phyloP scores from a whole-genome alignment of 2,329 filamentous ascomycete genomes.

The Dactylonectria macrodidyma region DNA sequence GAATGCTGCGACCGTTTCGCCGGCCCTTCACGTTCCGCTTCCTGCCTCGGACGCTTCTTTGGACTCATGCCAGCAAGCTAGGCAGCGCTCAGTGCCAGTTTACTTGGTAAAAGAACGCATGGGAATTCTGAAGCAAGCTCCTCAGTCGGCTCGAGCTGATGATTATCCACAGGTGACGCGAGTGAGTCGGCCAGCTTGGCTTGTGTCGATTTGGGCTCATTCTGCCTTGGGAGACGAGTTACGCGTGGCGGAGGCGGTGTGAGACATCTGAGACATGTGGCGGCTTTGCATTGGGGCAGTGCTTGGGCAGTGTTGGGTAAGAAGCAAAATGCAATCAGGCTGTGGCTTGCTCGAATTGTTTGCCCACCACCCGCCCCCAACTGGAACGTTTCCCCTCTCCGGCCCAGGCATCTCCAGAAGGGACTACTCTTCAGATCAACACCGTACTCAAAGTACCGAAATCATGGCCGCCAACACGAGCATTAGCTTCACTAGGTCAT shows the following conservation, averaged over 20 bases:
- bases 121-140: too few species aligned
- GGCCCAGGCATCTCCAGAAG: neutral
- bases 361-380: neutral
- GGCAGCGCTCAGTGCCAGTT: neutral
- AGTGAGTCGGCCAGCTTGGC: neutral
- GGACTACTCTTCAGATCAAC: neutral
- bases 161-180: neutral
- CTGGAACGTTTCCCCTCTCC: neutral
- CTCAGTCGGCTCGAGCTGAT: neutral
- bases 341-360: neutral
- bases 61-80: neutral
- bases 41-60: neutral
- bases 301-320: neutral
- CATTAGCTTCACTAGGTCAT: neutral
- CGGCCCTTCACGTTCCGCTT: neutral
- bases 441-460: neutral
- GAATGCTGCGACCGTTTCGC: neutral
- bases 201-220: neutral
- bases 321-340: neutral
- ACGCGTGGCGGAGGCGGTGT: neutral
- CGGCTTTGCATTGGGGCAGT: neutral
- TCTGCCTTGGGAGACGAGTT: neutral
- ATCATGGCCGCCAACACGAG: neutral
- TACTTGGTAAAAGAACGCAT: too few species aligned
- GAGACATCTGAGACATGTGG: neutral